Conservation (phyloP, 768 basidiomycete genomes). For the Gautieria morchelliformis region DNA sequence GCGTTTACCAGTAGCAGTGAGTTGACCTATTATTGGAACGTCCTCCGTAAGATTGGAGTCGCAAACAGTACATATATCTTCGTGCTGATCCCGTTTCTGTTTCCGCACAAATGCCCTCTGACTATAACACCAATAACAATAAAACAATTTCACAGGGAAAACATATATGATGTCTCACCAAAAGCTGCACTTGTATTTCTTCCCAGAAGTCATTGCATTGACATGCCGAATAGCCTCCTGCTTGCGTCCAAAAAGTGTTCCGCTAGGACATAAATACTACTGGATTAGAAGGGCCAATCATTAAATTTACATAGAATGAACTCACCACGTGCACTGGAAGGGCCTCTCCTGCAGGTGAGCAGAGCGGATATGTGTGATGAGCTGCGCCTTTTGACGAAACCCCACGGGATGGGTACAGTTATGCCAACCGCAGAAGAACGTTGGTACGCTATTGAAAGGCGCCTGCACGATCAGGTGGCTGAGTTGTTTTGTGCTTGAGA, state of each 20-base stretch:
- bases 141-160: neutral
- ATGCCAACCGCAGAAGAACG: neutral
- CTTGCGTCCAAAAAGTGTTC: neutral
- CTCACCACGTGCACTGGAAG: conserved; percentile 5
- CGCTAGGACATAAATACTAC: too few species aligned
- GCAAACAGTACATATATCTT: neutral
- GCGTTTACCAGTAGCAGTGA: too few species aligned
- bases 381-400: conserved; percentile 2
- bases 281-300: too few species aligned
- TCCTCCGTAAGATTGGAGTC: neutral
- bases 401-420: neutral
- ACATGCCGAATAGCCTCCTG: neutral
- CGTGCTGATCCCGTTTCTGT: neutral
- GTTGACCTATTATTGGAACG: too few species aligned
- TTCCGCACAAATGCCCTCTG: neutral
- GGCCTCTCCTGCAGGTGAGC: conserved; percentile 2
- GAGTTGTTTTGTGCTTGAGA: neutral
- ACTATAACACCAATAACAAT: neutral
- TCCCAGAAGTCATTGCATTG: neutral
- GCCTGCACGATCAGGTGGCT: neutral
- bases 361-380: conserved; percentile 6
- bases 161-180: neutral
- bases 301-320: too few species aligned
- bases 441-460: neutral
- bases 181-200: neutral